phyloP scores from a whole-genome alignment of 2,329 filamentous ascomycete species.

The Pseudogymnoascus sp. region DNA sequence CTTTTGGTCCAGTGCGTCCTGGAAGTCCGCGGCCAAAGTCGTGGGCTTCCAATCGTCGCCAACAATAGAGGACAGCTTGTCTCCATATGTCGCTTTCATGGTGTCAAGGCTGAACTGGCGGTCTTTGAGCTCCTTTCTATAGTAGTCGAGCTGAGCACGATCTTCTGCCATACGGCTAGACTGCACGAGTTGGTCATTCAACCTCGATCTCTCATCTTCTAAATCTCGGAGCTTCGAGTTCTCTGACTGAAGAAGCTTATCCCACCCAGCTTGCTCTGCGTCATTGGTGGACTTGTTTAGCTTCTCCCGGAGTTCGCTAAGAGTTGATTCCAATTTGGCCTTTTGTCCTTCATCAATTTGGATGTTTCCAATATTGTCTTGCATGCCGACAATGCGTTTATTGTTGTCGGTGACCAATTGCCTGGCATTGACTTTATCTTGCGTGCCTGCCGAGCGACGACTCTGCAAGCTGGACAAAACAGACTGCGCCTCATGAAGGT shows the following conservation, averaged over 20 bases:
- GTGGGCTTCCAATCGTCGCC: constrained; percentile 59
- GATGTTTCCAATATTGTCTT: constrained; percentile 63
- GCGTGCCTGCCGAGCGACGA: constrained; percentile 61
- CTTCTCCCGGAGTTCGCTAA: constrained; percentile 58
- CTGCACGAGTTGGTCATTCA: constrained; percentile 75
- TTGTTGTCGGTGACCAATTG: constrained; percentile 69
- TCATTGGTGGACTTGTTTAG: constrained; percentile 56
- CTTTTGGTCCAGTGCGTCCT: constrained; percentile 52
- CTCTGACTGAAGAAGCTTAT: constrained; percentile 59
- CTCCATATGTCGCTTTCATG: constrained; percentile 64
- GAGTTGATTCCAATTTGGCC: constrained; percentile 65
- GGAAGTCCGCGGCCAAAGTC: constrained; percentile 63
- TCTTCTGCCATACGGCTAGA: constrained; percentile 75
- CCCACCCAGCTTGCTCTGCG: constrained; percentile 57
- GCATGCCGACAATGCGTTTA: constrained; percentile 56
- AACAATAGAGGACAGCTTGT: constrained; percentile 59
- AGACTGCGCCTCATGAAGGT: constrained; percentile 64
- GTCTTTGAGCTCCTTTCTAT: constrained; percentile 71
- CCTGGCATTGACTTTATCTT: constrained; percentile 66
- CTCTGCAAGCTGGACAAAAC: constrained; percentile 67
- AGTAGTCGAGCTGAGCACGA: constrained; percentile 72
- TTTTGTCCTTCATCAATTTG: constrained; percentile 79
- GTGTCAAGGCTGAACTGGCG: constrained; percentile 69
- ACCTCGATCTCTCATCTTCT: constrained; percentile 62
- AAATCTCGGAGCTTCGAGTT: constrained; percentile 58